Conservation (phyloP, 108 stramenopile genomes). For the Cyclotella distinguenda region DNA sequence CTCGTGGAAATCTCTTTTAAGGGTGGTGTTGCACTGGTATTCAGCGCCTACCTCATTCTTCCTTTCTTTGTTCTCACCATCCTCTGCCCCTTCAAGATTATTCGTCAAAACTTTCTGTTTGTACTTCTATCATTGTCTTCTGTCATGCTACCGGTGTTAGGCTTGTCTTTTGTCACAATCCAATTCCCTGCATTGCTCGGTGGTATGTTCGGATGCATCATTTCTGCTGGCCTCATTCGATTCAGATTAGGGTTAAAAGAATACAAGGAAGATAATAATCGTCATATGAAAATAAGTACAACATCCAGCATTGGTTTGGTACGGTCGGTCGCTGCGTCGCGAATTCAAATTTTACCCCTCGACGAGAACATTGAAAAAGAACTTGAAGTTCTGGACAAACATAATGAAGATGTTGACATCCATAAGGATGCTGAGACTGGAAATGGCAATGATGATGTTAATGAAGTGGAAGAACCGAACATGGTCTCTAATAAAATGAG, state of each 20-base stretch:
- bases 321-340: neutral
- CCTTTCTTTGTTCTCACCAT: conserved; percentile 46
- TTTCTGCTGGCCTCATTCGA: conserved; percentile 50
- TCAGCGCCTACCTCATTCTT: conserved; percentile 50
- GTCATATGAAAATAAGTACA: conserved; percentile 15
- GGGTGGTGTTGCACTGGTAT: conserved; percentile 40
- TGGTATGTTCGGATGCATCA: conserved; percentile 53
- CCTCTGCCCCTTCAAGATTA: conserved; percentile 39
- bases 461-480: conserved; percentile 1
- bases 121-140: conserved; percentile 31
- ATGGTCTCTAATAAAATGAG: neutral
- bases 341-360: neutral
- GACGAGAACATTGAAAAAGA: neutral
- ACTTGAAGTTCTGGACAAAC: conserved; percentile 8
- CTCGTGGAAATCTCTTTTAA: conserved; percentile 48
- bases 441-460: neutral
- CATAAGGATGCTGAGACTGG: neutral
- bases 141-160: conserved; percentile 47
- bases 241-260: conserved; percentile 45
- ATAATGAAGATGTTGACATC: neutral
- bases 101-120: conserved; percentile 53
- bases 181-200: conserved; percentile 68
- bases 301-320: conserved; percentile 7
- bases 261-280: conserved; percentile 10
- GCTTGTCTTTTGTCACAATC: conserved; percentile 45